These are phyloP conservation scores for Fusarium falciforme DNA, from an alignment of 2,329 filamentous ascomycete species.

Conservation along the genomic window DNA sequence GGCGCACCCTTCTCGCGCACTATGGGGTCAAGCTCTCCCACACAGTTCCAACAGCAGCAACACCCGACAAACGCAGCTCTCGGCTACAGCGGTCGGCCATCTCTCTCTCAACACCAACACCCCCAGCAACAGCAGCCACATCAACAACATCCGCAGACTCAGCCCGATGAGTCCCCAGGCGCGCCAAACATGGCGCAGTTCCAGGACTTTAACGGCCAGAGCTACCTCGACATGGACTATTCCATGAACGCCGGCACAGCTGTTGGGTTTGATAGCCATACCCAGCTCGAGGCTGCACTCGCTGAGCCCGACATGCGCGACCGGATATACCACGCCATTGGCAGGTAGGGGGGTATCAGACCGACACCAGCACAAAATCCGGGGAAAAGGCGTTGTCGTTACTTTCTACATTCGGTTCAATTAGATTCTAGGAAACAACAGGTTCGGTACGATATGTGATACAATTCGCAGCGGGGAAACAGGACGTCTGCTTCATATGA, in stretches of 20 bases:
- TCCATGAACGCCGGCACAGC: conserved; percentile 3
- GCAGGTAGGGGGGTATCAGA: conserved; percentile 18
- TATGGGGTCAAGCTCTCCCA: conserved; percentile 12
- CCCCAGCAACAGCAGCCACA: conserved; percentile 11
- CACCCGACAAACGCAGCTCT: conserved; percentile 21
- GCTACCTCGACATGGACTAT: conserved; percentile 43
- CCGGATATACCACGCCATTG: conserved; percentile 39
- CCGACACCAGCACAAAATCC: background rate
- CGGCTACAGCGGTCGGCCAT: background rate
- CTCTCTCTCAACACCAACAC: conserved; percentile 10
- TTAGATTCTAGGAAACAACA: background rate
- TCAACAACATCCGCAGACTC: conserved; percentile 22
- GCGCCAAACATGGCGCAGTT: conserved; percentile 26
- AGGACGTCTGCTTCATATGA: conserved; percentile 13
- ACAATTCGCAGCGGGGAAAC: background rate
- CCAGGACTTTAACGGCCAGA: conserved; percentile 34
- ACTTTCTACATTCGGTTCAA: background rate
- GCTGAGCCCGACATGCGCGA: conserved; percentile 38
- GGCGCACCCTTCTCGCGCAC: conserved; percentile 18
- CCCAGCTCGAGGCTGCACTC: conserved; percentile 37
- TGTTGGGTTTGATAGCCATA: conserved; percentile 31
- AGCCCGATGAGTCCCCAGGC: conserved; percentile 12
- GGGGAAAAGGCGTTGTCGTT: background rate
- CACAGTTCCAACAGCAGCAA: conserved; percentile 32
- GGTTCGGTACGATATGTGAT: background rate